Base-by-base conservation (phyloP, 2,329 filamentous ascomycete species). In the Aspergillus novofumigatus region DNA sequence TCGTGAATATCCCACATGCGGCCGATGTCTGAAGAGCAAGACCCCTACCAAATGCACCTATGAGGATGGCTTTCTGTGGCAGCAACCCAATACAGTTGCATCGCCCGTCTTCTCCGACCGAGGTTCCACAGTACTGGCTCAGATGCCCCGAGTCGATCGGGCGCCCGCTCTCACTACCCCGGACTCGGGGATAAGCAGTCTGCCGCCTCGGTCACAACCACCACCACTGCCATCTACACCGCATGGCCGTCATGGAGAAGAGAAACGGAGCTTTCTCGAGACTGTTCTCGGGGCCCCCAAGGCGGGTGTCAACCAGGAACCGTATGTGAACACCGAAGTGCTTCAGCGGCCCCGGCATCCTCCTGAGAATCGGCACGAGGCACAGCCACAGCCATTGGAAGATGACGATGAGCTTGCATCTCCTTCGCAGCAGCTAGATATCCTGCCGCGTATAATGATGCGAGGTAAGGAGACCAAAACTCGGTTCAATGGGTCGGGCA, bases 401-500 rank as follows among this genome's bases (percentile, higher is more conserved):
- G 63, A 68, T 10, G 56, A 63, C n/a, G 66, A 68, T 21, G 54
- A 58, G 14, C 51, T 62, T 1, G 53, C 67, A 5, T 70, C 67
- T 11, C 68, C 70, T 10, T 67, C 71, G 2, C 67, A 73, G 57
- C 66, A 69, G 54, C 57, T 74, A 5, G 68, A 72, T 49, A 56
- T 74, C 20, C 62, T 67, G 9, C 72, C 69, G 47, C 67, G 69
- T 38, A 69, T 73, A 17, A 69, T 72, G 64, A 71, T 75, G 62
- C 63, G 72, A 56, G 73, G 73, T 3, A 66, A 68, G 44, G 74
- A 75, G 53, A 75, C 72, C 1, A 71, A 68, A 57, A 76, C 74
- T n/a, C 71, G 75, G 1, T 77, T 74, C 55, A 74, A 71, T 45
- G 75, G 75, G 7, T 71, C 69, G 2, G 75, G 75, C 8, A 75